Base-by-base conservation (phyloP, 2,329 filamentous ascomycete species). In the Cadophora sp. region DNA sequence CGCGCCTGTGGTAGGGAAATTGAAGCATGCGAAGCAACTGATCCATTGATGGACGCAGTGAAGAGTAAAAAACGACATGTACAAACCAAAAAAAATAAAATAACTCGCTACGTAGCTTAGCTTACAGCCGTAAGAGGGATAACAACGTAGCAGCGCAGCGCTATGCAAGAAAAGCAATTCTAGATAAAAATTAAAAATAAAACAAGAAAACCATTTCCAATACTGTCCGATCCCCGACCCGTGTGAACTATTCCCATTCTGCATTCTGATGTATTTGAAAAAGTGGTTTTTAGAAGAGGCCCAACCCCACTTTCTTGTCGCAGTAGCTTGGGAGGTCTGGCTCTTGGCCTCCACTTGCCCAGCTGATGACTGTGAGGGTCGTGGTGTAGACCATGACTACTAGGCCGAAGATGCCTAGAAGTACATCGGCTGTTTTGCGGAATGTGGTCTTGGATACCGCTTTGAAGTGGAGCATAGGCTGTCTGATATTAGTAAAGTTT, bases 321-420 rank as follows among this genome's bases (percentile, higher is more conserved):
- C 89, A 92, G 76, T 91, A 91, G 39, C 88, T 87, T 1, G 88
- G 87, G 14, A 83, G 74, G 69, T 84, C 84, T 4, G 79, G 72
- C 30, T 71, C 79, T n/a, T 78, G 75, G 20, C 79, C 78, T 4
- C 88, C 87, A 60, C 83, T 84, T 7, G 92, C 87, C 96, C 96
- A 99, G 79, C 92, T 96, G 76, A 90, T 86, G 58, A 97, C 82
- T 0, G 96, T 99, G 74, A 98, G 82, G 43, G 86, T 84, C 0
- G 96, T 98, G 0, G 96, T 97, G 79, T 99, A 99, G 6, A 87
- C 87, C 91, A 98, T 99, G 73, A 93, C 93, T 20, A 94, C 79
- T 62, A 94, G 81, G 8, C 96, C 96, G 75, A 98, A 93, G 66
- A 94, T 81, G 74, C 93, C 91, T 43, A 99, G 87, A 0, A 83